Conservation (phyloP, 345 rosid genomes). For the Noccaea bulbosa region DNA sequence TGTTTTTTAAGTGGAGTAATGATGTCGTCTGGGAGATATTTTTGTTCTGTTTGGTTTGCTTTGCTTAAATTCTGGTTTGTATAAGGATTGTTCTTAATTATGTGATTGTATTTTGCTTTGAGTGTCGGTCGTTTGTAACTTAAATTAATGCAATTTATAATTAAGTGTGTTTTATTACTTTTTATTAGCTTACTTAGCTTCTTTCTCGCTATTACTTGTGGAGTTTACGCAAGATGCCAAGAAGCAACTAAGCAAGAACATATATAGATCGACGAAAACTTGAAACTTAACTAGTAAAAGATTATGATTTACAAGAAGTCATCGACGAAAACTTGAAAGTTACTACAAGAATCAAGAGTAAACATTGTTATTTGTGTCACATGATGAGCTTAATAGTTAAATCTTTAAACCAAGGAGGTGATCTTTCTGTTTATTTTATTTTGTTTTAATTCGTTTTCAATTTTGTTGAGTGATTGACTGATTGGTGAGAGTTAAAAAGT, state of each 20-base stretch:
- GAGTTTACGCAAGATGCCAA: not conserved
- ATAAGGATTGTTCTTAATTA: not conserved
- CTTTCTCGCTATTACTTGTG: not conserved
- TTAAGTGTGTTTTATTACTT: conserved; percentile 8
- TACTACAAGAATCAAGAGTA: not conserved
- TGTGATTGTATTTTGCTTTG: conserved; percentile 9
- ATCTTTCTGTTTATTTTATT: not conserved
- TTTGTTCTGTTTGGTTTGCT: conserved; percentile 2
- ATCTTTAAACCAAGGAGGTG: too few species aligned
- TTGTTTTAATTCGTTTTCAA: not conserved
- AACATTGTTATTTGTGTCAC: not conserved
- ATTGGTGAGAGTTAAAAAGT: not conserved
- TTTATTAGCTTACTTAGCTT: too few species aligned
- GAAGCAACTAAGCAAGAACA: too few species aligned
- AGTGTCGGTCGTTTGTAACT: not conserved
- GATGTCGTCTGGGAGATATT: conserved; percentile 34
- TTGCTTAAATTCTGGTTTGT: not conserved
- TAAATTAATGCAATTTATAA: conserved; percentile 1
- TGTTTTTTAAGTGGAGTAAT: conserved; percentile 45
- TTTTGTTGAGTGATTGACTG: not conserved
- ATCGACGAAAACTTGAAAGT: not conserved
- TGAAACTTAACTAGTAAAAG: too few species aligned
- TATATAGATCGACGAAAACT: too few species aligned
- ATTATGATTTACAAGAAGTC: too few species aligned
- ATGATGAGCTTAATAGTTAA: not conserved